Evolutionary conservation across 805 yeast species (phyloP).

Genomic region (Myxozyma vanderwaltii): DNA sequence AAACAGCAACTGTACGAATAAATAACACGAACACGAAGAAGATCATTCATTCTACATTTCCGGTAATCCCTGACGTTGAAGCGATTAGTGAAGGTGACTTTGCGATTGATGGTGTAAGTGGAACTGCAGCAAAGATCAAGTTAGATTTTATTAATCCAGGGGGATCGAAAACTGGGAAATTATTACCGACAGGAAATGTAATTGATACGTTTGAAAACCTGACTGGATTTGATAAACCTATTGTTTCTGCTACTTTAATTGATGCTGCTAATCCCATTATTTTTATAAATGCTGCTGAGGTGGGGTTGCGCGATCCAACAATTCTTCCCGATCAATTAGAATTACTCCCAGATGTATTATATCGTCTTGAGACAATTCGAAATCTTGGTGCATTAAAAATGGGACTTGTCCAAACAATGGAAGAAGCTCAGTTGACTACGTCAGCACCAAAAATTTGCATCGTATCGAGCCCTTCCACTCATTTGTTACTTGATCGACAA

Average conservation of each 20-base stretch:
- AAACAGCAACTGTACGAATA: constrained; percentile 19
- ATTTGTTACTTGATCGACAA: not conserved
- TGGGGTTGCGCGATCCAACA: constrained; percentile 1
- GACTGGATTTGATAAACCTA: not conserved
- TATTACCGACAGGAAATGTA: constrained; percentile 7
- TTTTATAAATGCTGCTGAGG: constrained; percentile 2
- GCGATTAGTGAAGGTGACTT: constrained; percentile 12
- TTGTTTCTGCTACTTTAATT: constrained; percentile 5
- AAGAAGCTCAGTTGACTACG: constrained; percentile 4
- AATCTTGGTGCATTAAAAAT: constrained; percentile 13
- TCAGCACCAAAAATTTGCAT: constrained; percentile 14
- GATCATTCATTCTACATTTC: constrained; percentile 13
- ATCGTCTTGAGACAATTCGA: constrained; percentile 8
- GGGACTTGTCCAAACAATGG: constrained; percentile 6
- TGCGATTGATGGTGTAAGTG: constrained; percentile 16
- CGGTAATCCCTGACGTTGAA: constrained; percentile 7
- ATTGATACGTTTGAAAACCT: constrained; percentile 3
- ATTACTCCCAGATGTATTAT: not conserved
- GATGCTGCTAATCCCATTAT: constrained; percentile 17
- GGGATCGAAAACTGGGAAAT: constrained; percentile 16
- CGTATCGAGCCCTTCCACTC: constrained; percentile 9
- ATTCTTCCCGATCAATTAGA: constrained; percentile 10
- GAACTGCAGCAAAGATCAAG: constrained; percentile 16
- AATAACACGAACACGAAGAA: constrained; percentile 16
- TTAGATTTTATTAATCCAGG: constrained; percentile 12